Percentiles rank a stretch among this genome's conserved stretches.
Conservation (phyloP, 2,329 filamentous ascomycete species). For the Myotisia sp. region DNA sequence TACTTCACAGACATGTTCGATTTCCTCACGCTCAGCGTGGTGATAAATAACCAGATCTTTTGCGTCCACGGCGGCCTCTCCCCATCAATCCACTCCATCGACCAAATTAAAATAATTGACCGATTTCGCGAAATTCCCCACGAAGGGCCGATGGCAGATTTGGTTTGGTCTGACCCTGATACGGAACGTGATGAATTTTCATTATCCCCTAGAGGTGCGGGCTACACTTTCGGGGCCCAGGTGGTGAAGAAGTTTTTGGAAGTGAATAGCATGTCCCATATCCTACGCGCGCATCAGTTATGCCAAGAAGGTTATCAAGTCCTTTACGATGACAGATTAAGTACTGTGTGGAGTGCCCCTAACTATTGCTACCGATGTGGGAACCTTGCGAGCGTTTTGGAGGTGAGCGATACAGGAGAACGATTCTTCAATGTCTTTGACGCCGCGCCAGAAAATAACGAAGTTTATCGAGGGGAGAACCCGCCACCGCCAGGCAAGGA, state of each 20-base stretch:
- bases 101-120: constrained; percentile 99
- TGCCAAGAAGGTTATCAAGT: constrained; percentile 98
- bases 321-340: constrained; percentile 83
- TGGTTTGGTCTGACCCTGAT: constrained; percentile 97
- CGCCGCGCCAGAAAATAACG: constrained; percentile 79
- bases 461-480: constrained; percentile 66
- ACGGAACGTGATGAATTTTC: constrained; percentile 96
- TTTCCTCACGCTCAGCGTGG: constrained; percentile 87
- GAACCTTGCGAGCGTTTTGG: constrained; percentile 91
- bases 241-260: constrained; percentile 97
- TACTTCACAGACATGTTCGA: constrained; percentile 99
- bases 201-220: constrained; percentile 79
- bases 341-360: constrained; percentile 95
- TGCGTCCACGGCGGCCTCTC: constrained; percentile 91
- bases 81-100: constrained; percentile 89
- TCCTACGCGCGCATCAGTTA: constrained; percentile 91
- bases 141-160: constrained; percentile 97
- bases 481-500: constrained; percentile 53
- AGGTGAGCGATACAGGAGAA: constrained; percentile 86
- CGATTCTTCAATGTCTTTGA: constrained; percentile 97
- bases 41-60: constrained; percentile 98
- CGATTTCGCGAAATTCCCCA: constrained; percentile 97
- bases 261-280: constrained; percentile 96
- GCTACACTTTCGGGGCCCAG: constrained; percentile 94
- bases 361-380: constrained; percentile 94